Conservation (phyloP, 148 eudicot species). For the Rhododendron henanense region DNA sequence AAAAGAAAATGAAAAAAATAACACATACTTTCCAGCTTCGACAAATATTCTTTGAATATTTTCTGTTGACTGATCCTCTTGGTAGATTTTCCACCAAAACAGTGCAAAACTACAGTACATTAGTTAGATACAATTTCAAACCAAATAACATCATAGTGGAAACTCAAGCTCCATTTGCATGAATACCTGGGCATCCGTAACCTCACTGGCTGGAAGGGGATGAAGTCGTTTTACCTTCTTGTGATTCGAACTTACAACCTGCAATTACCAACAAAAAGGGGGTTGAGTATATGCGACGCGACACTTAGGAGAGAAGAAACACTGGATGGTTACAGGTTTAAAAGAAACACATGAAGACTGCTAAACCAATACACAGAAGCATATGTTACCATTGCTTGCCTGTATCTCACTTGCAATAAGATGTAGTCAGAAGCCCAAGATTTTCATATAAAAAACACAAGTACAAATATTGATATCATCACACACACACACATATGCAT, state of each 20-base stretch:
- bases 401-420: neutral
- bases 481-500: neutral
- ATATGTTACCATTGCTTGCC: neutral
- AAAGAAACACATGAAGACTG: neutral
- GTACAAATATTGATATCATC: neutral
- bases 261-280: constrained; percentile 18
- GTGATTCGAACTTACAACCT: constrained; percentile 73
- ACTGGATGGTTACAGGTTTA: neutral
- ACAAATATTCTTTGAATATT: constrained; percentile 58
- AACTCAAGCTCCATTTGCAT: constrained; percentile 7
- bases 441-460: neutral
- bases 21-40: constrained; percentile 70
- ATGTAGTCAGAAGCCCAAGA: neutral
- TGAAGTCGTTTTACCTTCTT: constrained; percentile 76
- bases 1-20: neutral
- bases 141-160: neutral
- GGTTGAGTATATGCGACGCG: neutral
- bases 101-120: constrained; percentile 53
- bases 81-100: constrained; percentile 86
- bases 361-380: neutral
- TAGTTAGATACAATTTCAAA: constrained; percentile 31
- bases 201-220: constrained; percentile 52
- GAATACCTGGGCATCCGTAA: constrained; percentile 55
- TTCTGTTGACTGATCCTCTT: constrained; percentile 67
- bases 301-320: neutral